Evolutionary conservation across 164 flowering plant species (phyloP).

Genomic region (Pachysandra terminalis): DNA sequence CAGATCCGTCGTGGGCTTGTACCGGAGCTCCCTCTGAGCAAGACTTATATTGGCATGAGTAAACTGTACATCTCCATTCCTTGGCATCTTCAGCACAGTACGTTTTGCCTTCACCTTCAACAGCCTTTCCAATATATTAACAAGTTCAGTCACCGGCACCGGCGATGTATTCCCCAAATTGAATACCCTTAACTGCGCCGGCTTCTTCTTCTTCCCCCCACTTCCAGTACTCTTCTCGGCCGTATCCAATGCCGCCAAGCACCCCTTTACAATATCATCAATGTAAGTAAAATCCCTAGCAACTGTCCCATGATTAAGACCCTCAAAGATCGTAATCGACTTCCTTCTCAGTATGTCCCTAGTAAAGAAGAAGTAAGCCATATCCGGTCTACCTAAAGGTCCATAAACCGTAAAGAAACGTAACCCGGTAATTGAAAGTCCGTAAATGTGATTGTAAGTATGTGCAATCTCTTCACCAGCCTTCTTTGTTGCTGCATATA

Average conservation of each 20-base stretch:
- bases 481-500: constrained; percentile 94
- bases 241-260: constrained; percentile 60
- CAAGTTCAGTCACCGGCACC: constrained; percentile 75
- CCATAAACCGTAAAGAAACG: constrained; percentile 94
- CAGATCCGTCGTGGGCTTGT: constrained; percentile 85
- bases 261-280: constrained; percentile 77
- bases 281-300: constrained; percentile 91
- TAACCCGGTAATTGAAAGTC: constrained; percentile 84
- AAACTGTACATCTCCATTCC: constrained; percentile 90
- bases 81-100: constrained; percentile 68
- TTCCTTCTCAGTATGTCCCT: constrained; percentile 78
- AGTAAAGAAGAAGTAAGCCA: constrained; percentile 94
- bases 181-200: constrained; percentile 77
- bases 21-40: constrained; percentile 78
- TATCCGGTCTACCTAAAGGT: constrained; percentile 95
- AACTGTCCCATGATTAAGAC: constrained; percentile 71
- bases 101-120: constrained; percentile 81
- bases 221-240: constrained; percentile 82
- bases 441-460: constrained; percentile 82
- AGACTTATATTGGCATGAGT: constrained; percentile 87
- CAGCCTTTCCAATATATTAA: constrained; percentile 76
- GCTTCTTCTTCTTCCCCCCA: constrained; percentile 89
- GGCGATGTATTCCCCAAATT: constrained; percentile 83
- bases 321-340: constrained; percentile 71
- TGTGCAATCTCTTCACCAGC: constrained; percentile 93